Evolutionary conservation across 441 rosid species (phyloP).

Genomic region (Erodium moschatum): DNA sequence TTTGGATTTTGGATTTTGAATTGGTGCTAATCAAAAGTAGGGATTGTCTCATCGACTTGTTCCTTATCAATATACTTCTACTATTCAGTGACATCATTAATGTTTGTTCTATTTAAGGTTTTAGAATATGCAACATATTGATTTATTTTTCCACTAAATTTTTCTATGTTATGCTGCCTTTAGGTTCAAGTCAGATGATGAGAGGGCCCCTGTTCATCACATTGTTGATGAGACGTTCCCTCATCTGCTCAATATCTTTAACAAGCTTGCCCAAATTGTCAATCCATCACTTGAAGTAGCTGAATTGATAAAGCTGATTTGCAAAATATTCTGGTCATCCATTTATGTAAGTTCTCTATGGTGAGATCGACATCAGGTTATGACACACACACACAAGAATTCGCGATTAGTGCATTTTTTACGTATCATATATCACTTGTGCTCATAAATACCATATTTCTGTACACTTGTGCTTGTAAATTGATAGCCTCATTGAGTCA

Average conservation of each 20-base stretch:
- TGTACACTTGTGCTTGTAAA: background rate
- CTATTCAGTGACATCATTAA: background rate
- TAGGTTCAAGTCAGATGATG: conserved; percentile 96
- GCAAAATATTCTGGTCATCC: conserved; percentile 97
- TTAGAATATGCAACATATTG: background rate
- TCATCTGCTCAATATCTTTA: conserved; percentile 71
- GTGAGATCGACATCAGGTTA: background rate
- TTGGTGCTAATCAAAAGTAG: background rate
- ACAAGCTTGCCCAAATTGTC: conserved; percentile 60
- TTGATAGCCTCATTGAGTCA: background rate
- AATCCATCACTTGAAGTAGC: conserved; percentile 83
- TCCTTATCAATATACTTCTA: background rate
- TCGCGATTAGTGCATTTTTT: background rate
- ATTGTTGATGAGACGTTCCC: conserved; percentile 82
- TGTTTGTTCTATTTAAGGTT: background rate
- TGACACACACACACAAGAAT: background rate
- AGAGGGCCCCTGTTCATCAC: conserved; percentile 71
- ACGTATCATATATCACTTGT: background rate
- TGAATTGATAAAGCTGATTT: conserved; percentile 88
- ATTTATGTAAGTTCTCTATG: conserved; percentile 60
- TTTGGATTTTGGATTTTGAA: background rate
- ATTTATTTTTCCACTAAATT: background rate
- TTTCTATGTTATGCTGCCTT: conserved; percentile 2
- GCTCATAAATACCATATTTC: background rate
- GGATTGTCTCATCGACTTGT: background rate